A percentile compares a stretch with the other conserved stretches of the same genome.
Evolutionary conservation across 139 green algal genomes (phyloP).

Genomic region (Chlorella sp.): DNA sequence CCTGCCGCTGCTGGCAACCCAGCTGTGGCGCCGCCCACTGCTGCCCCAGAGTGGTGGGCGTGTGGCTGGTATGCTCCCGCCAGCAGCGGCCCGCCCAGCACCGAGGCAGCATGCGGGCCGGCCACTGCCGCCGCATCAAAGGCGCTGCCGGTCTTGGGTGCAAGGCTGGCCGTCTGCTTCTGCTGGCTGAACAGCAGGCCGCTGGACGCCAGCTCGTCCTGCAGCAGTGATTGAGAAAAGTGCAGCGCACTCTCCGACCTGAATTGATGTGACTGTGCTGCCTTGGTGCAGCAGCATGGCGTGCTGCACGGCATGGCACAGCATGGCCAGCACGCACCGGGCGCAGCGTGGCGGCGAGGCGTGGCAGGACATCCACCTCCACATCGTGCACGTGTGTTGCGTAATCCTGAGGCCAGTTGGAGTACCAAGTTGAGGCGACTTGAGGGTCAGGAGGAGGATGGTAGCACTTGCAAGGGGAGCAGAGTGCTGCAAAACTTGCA

Average conservation of each 20-base stretch:
- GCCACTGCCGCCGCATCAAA: neutral
- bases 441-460: too few relatives aligned
- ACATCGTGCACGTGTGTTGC: neutral
- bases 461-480: too few relatives aligned
- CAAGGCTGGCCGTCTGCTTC: constrained; percentile 3
- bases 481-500: too few relatives aligned
- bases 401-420: neutral
- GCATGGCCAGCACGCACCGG: neutral
- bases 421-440: neutral
- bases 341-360: neutral
- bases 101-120: neutral
- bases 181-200: constrained; percentile 1
- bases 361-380: neutral
- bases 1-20: neutral
- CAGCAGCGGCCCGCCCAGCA: constrained; percentile 4
- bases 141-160: neutral
- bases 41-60: neutral
- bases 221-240: neutral
- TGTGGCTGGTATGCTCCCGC: neutral
- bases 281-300: too few relatives aligned
- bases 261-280: too few relatives aligned
- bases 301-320: too few relatives aligned
- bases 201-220: constrained; percentile 17
- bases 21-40: neutral
- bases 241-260: too few relatives aligned